Conservation (phyloP, 345 rosid species). For the Draba incana region DNA sequence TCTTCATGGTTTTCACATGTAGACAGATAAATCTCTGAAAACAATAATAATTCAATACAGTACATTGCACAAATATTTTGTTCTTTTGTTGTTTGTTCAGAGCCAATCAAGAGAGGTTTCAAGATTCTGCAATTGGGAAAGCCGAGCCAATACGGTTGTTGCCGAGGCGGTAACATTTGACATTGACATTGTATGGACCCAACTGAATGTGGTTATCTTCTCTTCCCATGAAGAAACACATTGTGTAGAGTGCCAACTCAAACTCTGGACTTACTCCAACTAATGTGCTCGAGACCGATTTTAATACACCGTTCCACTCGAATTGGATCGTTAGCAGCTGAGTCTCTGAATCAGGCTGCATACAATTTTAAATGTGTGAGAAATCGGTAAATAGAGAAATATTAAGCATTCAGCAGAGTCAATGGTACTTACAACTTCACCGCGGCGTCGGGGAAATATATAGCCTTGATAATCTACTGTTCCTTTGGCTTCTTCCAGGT, state of each 20-base stretch:
- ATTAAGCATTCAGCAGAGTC: not conserved
- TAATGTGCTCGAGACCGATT: conserved; percentile 84
- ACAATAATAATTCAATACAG: conserved; percentile 29
- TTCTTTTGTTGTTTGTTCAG: not conserved
- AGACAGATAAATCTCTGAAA: conserved; percentile 6
- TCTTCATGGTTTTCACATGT: not conserved
- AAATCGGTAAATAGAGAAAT: not conserved
- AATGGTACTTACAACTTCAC: conserved; percentile 66
- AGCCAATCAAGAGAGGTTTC: conserved; percentile 28
- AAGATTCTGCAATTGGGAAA: conserved; percentile 71
- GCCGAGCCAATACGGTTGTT: conserved; percentile 67
- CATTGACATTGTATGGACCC: conserved; percentile 88
- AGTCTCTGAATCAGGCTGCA: conserved; percentile 81
- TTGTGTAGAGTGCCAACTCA: conserved; percentile 81
- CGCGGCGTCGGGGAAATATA: conserved; percentile 72
- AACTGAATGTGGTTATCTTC: conserved; percentile 78
- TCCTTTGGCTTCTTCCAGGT: conserved; percentile 92
- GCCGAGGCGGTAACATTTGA: conserved; percentile 85
- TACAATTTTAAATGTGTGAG: not conserved
- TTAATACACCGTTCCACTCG: conserved; percentile 88
- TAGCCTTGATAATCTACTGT: conserved; percentile 85
- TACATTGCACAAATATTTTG: conserved; percentile 28
- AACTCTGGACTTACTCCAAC: conserved; percentile 92
- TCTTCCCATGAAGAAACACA: conserved; percentile 75
- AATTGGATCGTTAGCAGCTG: conserved; percentile 86